Evolutionary conservation across 2,329 filamentous ascomycete species (phyloP).

Genomic region (Cercospora nicotianae): DNA sequence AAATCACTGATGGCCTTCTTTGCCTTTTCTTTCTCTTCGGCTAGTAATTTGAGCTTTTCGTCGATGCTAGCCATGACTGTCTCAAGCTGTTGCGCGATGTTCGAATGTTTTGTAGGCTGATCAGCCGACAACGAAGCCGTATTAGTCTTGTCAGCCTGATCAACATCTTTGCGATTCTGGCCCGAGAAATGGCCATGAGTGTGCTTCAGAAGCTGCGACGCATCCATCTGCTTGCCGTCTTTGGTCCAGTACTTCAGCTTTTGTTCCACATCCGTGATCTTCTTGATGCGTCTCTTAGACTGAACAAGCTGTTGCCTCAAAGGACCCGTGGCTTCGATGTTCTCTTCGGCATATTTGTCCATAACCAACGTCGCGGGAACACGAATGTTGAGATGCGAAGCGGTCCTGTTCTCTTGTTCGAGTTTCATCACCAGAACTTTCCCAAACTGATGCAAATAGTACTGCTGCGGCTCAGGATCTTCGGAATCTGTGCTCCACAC

Average conservation of each 20-base stretch:
- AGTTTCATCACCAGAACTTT: conserved; percentile 57
- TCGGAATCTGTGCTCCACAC: conserved; percentile 36
- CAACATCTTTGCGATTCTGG: conserved; percentile 29
- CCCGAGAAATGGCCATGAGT: conserved; percentile 38
- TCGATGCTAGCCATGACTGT: conserved; percentile 38
- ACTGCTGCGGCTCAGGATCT: conserved; percentile 29
- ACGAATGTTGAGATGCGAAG: conserved; percentile 46
- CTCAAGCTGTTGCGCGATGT: conserved; percentile 37
- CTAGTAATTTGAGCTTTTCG: conserved; percentile 34
- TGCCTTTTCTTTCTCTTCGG: conserved; percentile 35
- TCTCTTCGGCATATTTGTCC: conserved; percentile 60
- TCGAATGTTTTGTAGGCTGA: conserved; percentile 28
- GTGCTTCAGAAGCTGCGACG: conserved; percentile 41
- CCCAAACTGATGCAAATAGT: conserved; percentile 48
- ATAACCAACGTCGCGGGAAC: conserved; percentile 58
- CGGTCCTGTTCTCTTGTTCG: conserved; percentile 39
- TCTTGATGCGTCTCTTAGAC: conserved; percentile 33
- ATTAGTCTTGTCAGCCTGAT: conserved; percentile 28
- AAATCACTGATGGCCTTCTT: conserved; percentile 34
- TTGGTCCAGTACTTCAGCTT: conserved; percentile 39
- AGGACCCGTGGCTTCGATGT: conserved; percentile 48
- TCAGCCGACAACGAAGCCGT: conserved; percentile 21
- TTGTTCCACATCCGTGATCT: conserved; percentile 40
- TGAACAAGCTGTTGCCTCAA: conserved; percentile 47
- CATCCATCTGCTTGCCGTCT: conserved; percentile 38